A percentile compares a stretch with the other conserved stretches of the same genome.
Evolutionary conservation across 805 yeast species (phyloP).

Genomic region (Saccharomycopsis babjevae): DNA sequence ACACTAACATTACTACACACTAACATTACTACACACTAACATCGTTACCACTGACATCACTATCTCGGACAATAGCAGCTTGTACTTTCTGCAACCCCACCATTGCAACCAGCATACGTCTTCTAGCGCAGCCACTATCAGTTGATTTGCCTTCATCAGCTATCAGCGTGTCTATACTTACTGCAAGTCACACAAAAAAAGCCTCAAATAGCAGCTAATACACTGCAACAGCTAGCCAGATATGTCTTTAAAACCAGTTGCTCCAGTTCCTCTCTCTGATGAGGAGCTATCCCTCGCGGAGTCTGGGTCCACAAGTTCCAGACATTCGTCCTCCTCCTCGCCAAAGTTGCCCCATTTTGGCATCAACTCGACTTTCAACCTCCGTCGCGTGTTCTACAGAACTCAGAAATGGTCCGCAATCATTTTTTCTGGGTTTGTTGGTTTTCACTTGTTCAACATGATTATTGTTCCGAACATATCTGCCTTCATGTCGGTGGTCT

Average conservation of each 20-base stretch:
- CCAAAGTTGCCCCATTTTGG: not conserved
- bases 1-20: too few species aligned
- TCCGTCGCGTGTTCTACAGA: conserved; percentile 16
- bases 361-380: not conserved
- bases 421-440: conserved; percentile 44
- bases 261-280: not conserved
- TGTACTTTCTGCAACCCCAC: too few species aligned
- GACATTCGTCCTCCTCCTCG: not conserved
- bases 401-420: conserved; percentile 54
- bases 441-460: conserved; percentile 48
- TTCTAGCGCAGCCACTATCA: too few species aligned
- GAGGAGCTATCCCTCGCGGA: not conserved
- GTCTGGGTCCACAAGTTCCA: not conserved
- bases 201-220: not conserved
- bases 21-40: too few species aligned
- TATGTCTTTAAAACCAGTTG: not conserved
- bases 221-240: not conserved
- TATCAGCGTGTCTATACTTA: too few species aligned
- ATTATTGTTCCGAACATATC: conserved; percentile 44
- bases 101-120: too few species aligned
- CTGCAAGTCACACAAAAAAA: not conserved
- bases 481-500: conserved; percentile 15
- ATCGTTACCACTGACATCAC: too few species aligned
- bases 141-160: too few species aligned
- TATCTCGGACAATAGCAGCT: too few species aligned